phyloP scores from a whole-genome alignment of 768 basidiomycete genomes.

The Boletus subcaerulescens region DNA sequence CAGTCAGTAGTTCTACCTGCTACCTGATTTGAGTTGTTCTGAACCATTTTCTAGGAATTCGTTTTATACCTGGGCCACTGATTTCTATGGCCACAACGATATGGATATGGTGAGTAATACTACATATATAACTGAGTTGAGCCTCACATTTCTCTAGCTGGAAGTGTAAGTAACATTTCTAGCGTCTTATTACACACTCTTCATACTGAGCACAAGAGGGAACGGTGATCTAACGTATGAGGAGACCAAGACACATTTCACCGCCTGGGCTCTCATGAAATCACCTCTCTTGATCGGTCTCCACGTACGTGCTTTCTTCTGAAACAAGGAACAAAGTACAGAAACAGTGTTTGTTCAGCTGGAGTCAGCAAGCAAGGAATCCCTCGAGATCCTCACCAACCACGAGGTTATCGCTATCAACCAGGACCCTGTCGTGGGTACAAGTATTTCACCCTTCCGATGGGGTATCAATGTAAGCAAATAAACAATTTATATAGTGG shows the following conservation, averaged over 20 bases:
- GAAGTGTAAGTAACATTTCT: constrained; percentile 44
- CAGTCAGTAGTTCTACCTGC: constrained; percentile 33
- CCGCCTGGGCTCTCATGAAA: constrained; percentile 71
- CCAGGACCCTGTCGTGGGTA: constrained; percentile 62
- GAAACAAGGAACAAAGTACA: constrained; percentile 2
- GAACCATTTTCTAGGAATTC: constrained; percentile 48
- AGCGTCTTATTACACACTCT: neutral
- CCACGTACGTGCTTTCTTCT: constrained; percentile 37
- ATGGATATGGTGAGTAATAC: constrained; percentile 54
- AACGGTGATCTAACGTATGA: constrained; percentile 61
- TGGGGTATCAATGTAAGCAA: constrained; percentile 62
- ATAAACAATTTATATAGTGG: neutral
- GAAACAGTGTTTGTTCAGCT: constrained; percentile 35
- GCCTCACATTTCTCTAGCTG: constrained; percentile 35
- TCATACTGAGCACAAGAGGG: constrained; percentile 39
- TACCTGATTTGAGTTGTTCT: neutral
- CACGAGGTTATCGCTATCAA: constrained; percentile 65
- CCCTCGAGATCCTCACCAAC: constrained; percentile 58
- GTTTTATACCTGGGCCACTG: constrained; percentile 57
- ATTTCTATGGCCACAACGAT: constrained; percentile 69
- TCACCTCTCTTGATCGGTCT: constrained; percentile 64
- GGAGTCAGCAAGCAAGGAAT: constrained; percentile 46
- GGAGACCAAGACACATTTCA: constrained; percentile 68
- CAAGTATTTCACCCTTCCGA: constrained; percentile 61
- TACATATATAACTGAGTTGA: constrained; percentile 2